Base-by-base conservation (phyloP, 495 filamentous ascomycete species). In the Pyrenopolyporus hunteri region DNA sequence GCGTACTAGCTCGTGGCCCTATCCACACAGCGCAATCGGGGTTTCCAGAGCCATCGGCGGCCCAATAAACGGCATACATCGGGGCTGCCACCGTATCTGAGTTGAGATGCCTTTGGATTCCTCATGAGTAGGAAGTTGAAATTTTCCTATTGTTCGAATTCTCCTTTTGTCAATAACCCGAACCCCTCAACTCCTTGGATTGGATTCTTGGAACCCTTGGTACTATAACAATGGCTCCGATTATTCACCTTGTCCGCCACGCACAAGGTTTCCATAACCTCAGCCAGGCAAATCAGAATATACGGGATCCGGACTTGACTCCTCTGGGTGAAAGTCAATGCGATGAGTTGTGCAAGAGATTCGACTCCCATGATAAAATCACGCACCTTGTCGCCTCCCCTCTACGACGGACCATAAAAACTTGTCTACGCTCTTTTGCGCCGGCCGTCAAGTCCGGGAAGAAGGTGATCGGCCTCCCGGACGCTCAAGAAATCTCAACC, bases 261-360 rank as follows among this genome's bases (percentile, higher is more conserved):
- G 79, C 79, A 16, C 78, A 81, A 80, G 92, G 91, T 73, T 78
- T 83, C 67, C 93, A 97, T 80, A 97, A 98, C 77, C 83, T 96
- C 68, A 78, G 63, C 53, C 65, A 68, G n/a, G 84, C 77, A 35
- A 92, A 92, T 78, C 87, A 95, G 68, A 70, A 76, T 54, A 77
- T 96, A 37, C 85, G 68, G 11, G 93, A 98, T 66, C 91, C 93
- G 2, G 74, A 83, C 51, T 84, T 98, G 28, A 97, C 93, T 10
- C 76, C 84, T 3, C 80, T 89, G 2, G 93, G 93, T 68, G 79
- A 87, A 64, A 58, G 82, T 10, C 93, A 97, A 83, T 96, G 93
- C 75, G 70, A 67, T 3, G 69, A 75, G 3, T 85, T 97, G 20
- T 69, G 76, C 47, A 63, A 76, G 2, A 67, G 48, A 20, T 96